Evolutionary conservation across 192 early-diverging fungal species (phyloP), one percentile per base, ranked within the genome.

Genomic region (Neocallimastix lanati): DNA sequence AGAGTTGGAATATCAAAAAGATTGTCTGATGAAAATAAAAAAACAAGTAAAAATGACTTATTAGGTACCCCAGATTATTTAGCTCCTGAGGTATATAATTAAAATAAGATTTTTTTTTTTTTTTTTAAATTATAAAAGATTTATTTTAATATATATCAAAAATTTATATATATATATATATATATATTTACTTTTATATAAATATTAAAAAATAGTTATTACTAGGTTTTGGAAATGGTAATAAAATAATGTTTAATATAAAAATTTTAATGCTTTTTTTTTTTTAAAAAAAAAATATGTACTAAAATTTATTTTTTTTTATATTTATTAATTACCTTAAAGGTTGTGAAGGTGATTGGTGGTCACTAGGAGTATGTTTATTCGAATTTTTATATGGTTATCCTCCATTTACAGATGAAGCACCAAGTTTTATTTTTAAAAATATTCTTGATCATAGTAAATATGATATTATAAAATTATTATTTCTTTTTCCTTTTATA

Each of bases 41-140:
- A 78, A 29, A 77, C 28, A n/a, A 28, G 76, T 25, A 88, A 79
- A 18, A 85, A 16, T 21, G 50, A 67, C 7, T 21, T 88, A 12
- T 76, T 86, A 7, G 97, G 97, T 14, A 97, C 97, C 2, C 97
- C 97, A 1, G 97, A 98, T 82, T 97, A 96, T 67, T 81, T 98
- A 78, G 96, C 96, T 1, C 97, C 96, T 7, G 97, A 98, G 94
- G 96, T 12, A 90, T 93, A 92, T 92, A 25, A 93, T 97, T 81
- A 92, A n/a, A n/a, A n/a, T n/a, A n/a, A n/a, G n/a, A n/a, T n/a
- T n/a, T n/a, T n/a, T n/a, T n/a, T n/a, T n/a, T n/a, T n/a, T n/a
- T n/a, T n/a, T n/a, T n/a, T n/a, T n/a, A n/a, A n/a, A n/a, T n/a
- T n/a, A n/a, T n/a, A n/a, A n/a, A n/a, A n/a, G n/a, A n/a, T n/a